A percentile compares a stretch with the other conserved stretches of the same genome.
phyloP scores from a whole-genome alignment of 305 asterid species.

The Fraxinus greggii region DNA sequence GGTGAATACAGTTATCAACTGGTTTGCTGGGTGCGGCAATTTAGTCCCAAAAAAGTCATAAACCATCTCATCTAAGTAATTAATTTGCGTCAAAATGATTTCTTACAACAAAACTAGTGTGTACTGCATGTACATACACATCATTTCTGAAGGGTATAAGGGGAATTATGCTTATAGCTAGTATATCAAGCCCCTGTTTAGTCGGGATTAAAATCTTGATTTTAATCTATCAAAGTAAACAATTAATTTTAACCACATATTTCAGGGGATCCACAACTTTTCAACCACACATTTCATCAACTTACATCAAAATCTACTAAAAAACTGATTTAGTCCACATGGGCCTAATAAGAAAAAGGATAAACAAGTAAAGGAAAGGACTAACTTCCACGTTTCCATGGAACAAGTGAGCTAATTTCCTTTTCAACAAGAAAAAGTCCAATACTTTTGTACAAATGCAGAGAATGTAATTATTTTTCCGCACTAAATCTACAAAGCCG shows the following conservation, averaged over 20 bases:
- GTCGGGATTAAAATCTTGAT: background rate
- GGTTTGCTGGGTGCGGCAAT: slow-evolving; percentile 19
- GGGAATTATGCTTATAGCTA: background rate
- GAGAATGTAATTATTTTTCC: background rate
- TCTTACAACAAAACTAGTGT: background rate
- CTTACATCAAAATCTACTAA: background rate
- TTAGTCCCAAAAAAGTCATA: slow-evolving; percentile 3
- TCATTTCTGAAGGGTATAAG: background rate
- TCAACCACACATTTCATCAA: background rate
- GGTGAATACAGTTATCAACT: slow-evolving; percentile 16
- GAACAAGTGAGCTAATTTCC: background rate
- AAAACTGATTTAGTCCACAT: background rate
- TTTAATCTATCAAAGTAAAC: background rate
- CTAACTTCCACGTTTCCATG: slow-evolving; percentile 5
- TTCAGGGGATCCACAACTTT: background rate
- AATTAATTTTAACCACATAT: background rate
- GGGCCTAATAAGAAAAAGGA: background rate
- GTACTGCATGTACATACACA: background rate
- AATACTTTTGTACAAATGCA: background rate
- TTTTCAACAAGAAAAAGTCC: background rate
- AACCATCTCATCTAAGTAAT: background rate
- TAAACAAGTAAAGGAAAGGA: background rate
- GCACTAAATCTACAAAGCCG: background rate
- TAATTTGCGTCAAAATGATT: background rate
- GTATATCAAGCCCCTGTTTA: background rate